phyloP scores from a whole-genome alignment of 345 rosid genomes.

The Dipteronia sinensis region DNA sequence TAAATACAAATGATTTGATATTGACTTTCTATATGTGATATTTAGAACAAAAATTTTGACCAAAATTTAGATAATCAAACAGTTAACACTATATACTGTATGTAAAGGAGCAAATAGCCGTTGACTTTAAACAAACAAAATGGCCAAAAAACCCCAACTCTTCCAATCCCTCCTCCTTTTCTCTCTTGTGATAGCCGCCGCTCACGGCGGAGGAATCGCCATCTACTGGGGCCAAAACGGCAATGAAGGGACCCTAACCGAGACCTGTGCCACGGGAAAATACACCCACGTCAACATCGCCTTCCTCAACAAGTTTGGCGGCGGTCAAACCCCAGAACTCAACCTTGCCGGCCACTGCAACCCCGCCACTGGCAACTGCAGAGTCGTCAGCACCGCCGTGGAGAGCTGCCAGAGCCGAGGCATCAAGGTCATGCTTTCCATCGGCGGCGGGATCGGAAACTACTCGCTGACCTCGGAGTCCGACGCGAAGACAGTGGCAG shows the following conservation, averaged over 20 bases:
- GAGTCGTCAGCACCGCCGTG: constrained; percentile 35
- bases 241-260: constrained; percentile 48
- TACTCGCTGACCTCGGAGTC: constrained; percentile 46
- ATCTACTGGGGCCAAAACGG: constrained; percentile 65
- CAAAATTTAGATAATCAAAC: background rate
- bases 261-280: constrained; percentile 48
- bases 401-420: constrained; percentile 47
- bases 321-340: constrained; percentile 43
- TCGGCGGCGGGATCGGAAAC: constrained; percentile 55
- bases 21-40: no score
- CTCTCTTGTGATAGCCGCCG: constrained; percentile 1
- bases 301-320: constrained; percentile 57
- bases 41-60: background rate
- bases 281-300: constrained; percentile 54
- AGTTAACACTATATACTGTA: background rate
- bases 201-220: constrained; percentile 34
- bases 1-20: no score
- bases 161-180: constrained; percentile 22
- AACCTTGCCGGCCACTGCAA: constrained; percentile 68
- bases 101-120: background rate
- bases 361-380: constrained; percentile 44
- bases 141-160: constrained; percentile 22
- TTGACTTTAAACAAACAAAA: background rate
- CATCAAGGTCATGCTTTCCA: constrained; percentile 60
- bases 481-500: constrained; percentile 46